These are phyloP conservation scores for Auxenochlorella pyrenoidosa DNA, from an alignment of 139 green algal genomes.

Conservation along the genomic window DNA sequence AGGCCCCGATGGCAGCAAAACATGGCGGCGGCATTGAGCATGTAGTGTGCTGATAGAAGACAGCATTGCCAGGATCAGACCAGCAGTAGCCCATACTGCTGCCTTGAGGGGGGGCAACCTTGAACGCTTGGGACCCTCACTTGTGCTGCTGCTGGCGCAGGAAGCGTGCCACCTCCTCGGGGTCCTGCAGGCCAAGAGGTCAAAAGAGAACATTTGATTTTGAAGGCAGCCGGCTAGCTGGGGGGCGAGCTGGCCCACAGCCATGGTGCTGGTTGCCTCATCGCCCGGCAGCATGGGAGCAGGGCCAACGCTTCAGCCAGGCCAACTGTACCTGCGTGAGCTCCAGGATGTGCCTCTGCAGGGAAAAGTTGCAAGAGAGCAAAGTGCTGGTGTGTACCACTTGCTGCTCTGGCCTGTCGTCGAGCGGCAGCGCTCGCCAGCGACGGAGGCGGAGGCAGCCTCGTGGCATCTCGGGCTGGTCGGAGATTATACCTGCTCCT, in stretches of 20 bases:
- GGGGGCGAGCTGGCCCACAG: not conserved
- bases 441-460: not conserved
- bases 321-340: not conserved
- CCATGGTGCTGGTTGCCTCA: not conserved
- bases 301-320: not conserved
- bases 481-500: not conserved
- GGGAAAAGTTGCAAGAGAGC: not conserved
- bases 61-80: too few relatives aligned
- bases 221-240: not conserved
- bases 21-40: too few relatives aligned
- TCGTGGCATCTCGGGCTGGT: not conserved
- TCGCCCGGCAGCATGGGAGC: too few relatives aligned
- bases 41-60: too few relatives aligned
- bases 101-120: too few relatives aligned
- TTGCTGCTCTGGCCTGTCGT: too few relatives aligned
- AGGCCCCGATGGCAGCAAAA: too few relatives aligned
- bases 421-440: not conserved
- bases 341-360: constrained; percentile 27
- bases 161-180: constrained; percentile 10
- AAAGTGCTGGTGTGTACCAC: not conserved
- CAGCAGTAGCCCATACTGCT: too few relatives aligned
- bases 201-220: too few relatives aligned
- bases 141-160: constrained; percentile 15
- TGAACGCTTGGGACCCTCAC: too few relatives aligned
- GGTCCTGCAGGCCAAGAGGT: not conserved